These are phyloP conservation scores for Fistulinella staudtii DNA, from an alignment of 1,284 basidiomycete species.

Conservation along the genomic window DNA sequence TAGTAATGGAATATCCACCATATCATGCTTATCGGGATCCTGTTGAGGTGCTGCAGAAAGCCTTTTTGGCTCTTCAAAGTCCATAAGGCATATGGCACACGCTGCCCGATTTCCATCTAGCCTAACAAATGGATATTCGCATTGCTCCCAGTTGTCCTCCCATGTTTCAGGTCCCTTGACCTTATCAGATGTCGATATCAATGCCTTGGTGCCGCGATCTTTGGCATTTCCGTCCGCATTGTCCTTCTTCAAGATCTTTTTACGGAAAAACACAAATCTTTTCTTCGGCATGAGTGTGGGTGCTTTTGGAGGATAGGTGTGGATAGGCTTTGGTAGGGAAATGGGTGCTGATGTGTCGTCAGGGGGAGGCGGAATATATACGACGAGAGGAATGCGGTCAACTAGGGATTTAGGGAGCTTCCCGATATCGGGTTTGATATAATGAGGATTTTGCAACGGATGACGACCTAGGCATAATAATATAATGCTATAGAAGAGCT, in stretches of 20 bases:
- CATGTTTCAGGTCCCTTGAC: conserved; percentile 43
- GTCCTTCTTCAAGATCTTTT: conserved; percentile 29
- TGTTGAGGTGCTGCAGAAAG: conserved; percentile 28
- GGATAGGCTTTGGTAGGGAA: conserved; percentile 40
- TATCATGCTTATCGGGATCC: conserved; percentile 19
- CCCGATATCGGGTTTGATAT: conserved; percentile 71
- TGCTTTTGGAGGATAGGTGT: conserved; percentile 57
- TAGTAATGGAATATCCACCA: conserved; percentile 7
- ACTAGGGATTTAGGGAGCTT: conserved; percentile 67
- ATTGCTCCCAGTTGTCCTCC: conserved; percentile 54
- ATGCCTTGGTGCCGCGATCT: conserved; percentile 17
- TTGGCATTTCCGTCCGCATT: conserved; percentile 14
- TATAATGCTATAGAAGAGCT: conserved; percentile 74
- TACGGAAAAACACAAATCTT: conserved; percentile 51
- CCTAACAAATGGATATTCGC: conserved; percentile 59
- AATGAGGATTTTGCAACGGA: conserved; percentile 63
- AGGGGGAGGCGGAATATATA: conserved; percentile 76
- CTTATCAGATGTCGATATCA: conserved; percentile 21
- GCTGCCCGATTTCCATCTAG: conserved; percentile 75
- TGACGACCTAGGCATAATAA: conserved; percentile 73
- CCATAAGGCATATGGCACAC: conserved; percentile 78
- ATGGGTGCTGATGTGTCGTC: conserved; percentile 41
- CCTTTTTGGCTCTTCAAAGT: conserved; percentile 71
- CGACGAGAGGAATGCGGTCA: conserved; percentile 72
- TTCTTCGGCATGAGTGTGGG: conserved; percentile 32